Base-by-base conservation (phyloP, 2,329 filamentous ascomycete genomes). In the Alternaria ventricosa region DNA sequence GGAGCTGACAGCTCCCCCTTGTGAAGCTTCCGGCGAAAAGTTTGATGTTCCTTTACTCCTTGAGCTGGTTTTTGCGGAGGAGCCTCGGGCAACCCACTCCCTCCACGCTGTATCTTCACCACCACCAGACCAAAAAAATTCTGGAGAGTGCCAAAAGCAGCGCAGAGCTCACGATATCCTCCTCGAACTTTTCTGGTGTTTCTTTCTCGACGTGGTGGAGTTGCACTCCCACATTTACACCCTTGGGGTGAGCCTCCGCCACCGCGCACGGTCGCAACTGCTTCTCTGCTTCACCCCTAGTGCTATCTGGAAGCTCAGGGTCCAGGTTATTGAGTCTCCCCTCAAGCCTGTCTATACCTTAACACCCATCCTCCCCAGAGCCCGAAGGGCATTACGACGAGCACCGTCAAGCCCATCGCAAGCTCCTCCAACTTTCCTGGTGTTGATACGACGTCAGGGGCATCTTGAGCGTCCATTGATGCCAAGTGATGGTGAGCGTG, bases 371-470 rank as follows among this genome's bases (percentile, higher is more conserved):
- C 51, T 53, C 30, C 47, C 18, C 30, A 60, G 20, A 30, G 41
- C 36, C 27, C 11, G 23, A 9, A 18, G 27, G 41, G 36, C 13
- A 56, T 46, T 49, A 54, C 25, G 41, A 51, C 9, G 25, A 61
- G 45, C 11, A 59, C 30, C 45, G 20, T 33, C 43, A 30, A 15
- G 53, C 43, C 36, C 43, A 18, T 25, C 36, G 56, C 54, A 68
- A 46, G 33, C 23, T 57, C 46, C 33, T 55, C 63, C 41, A 55
- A 61, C 20, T 68, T 63, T 58, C 44, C 63, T 15, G 50, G 50
- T 63, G 11, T 55, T 20, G 27, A 60, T 50, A 53, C 55, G 33
- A 49, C 59, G 44, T 23, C n/a, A 22, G n/a, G 49, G 50, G 33
- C 54, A 45, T 55, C 30, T 33, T 60, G 46, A 41, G 63, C 36